These are phyloP conservation scores for Hypoxylon sp. DNA, from an alignment of 2,329 filamentous ascomycete genomes.

Conservation along the genomic window DNA sequence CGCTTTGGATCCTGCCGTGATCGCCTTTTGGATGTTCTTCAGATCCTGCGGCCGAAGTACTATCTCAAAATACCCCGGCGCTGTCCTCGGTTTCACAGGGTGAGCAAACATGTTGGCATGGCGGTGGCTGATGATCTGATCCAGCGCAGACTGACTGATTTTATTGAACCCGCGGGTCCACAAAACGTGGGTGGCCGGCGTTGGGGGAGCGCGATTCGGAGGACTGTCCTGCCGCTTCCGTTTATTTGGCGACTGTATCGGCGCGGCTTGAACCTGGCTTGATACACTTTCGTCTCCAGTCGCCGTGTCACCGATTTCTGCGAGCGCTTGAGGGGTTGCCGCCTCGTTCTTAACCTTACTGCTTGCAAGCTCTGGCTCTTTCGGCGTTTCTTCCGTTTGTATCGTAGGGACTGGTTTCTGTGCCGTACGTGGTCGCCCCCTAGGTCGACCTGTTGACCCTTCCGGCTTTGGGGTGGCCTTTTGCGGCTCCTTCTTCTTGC, in stretches of 20 bases:
- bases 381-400: slow-evolving; percentile 57
- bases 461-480: slow-evolving; percentile 43
- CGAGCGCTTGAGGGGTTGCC: slow-evolving; percentile 60
- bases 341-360: slow-evolving; percentile 67
- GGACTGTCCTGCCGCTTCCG: slow-evolving; percentile 65
- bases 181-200: slow-evolving; percentile 71
- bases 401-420: slow-evolving; percentile 48
- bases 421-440: slow-evolving; percentile 47
- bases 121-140: slow-evolving; percentile 79
- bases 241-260: slow-evolving; percentile 54
- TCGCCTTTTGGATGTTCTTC: slow-evolving; percentile 78
- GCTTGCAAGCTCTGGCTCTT: slow-evolving; percentile 51
- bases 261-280: slow-evolving; percentile 50
- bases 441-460: slow-evolving; percentile 32
- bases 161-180: slow-evolving; percentile 80
- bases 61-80: slow-evolving; percentile 77
- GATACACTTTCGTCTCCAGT: slow-evolving; percentile 61
- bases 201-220: slow-evolving; percentile 55
- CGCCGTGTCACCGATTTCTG: slow-evolving; percentile 64
- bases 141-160: slow-evolving; percentile 75
- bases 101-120: slow-evolving; percentile 82
- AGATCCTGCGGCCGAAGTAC: slow-evolving; percentile 80
- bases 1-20: slow-evolving; percentile 74
- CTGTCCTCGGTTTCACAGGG: slow-evolving; percentile 76
- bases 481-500: slow-evolving; percentile 47